Evolutionary conservation across 176 grass and related monocot species (phyloP), one percentile per base, ranked within the genome.

Genomic region (Themeda triandra): DNA sequence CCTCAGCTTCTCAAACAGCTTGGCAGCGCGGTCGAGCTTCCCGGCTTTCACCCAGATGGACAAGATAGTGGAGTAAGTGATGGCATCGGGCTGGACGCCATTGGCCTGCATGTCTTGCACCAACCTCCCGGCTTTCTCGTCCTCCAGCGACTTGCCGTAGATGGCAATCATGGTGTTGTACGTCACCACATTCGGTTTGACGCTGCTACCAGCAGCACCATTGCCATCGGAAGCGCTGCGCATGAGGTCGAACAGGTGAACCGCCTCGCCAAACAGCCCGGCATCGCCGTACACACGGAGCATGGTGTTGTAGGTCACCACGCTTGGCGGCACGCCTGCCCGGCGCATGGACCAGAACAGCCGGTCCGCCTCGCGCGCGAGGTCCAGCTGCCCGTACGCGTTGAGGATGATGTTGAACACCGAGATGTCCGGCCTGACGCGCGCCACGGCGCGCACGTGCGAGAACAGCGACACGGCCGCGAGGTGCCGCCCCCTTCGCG

Each of bases 281-380:
- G 91, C 89, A 66, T 98, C 93, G 21, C 96, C 96, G 63, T 98
- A 98, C 63, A 93, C 93, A 59, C 96, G 89, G 40, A 98, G 87
- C 91, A 98, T 98, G 71, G 96, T 95, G 87, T 98, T 98, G 90
- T 93, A 95, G 41, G 93, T 92, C 13, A 98, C 96, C 37, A 95
- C 80, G 67, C 91, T 88, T 2, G 96, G 96, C 18, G 87, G 66
- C 24, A 95, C 77, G 32, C 96, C 92, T 14, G 89, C 71, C 1
- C 85, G 82, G 44, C 91, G 87, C 96, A 98, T 98, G 83, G 80
- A 90, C 92, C 91, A 98, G 84, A 98, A 98, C 53, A 98, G 91
- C 24, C 89, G 83, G 72, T 98, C 96, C 33, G 93, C 96, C 40
- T 98, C 96, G 46, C 85, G 87, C 3, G 93, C 83, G 66, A 98